Conservation (phyloP, 192 early-diverging fungal genomes). For the Haplosporangium gracile region DNA sequence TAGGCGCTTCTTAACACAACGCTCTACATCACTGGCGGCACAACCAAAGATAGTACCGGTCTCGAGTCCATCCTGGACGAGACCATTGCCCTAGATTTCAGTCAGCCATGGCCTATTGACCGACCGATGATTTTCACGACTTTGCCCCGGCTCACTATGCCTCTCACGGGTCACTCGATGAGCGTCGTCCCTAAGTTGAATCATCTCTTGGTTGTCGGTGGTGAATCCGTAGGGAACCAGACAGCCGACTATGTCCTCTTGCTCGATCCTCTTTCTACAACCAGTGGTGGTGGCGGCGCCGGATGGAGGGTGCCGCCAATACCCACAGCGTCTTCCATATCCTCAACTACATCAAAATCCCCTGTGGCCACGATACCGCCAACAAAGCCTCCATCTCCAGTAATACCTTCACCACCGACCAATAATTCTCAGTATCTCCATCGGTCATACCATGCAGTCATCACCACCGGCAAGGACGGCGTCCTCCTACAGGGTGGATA, state of each 20-base stretch:
- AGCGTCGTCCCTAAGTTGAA: conserved; percentile 10
- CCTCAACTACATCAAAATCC: not conserved
- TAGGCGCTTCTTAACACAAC: conserved; percentile 28
- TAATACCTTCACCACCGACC: conserved; percentile 9
- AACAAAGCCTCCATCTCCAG: not conserved
- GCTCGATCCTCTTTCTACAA: not conserved
- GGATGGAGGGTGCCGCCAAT: not conserved
- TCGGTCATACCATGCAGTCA: conserved; percentile 27
- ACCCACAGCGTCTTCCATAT: not conserved
- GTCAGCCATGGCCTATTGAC: conserved; percentile 28
- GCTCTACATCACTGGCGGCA: conserved; percentile 33
- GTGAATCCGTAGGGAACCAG: conserved; percentile 9
- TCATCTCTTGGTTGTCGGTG: conserved; percentile 25
- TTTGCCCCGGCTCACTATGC: conserved; percentile 12
- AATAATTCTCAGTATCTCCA: not conserved
- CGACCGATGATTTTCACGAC: conserved; percentile 24
- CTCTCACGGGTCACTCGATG: conserved; percentile 42
- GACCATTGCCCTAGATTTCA: conserved; percentile 25
- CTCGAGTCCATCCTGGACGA: conserved; percentile 16
- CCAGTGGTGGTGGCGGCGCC: not conserved
- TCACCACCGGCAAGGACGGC: conserved; percentile 37
- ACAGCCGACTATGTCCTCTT: not conserved
- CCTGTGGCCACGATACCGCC: not conserved
- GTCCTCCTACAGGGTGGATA: conserved; percentile 40
- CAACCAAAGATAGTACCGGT: not conserved